Percentiles rank a stretch among this genome's conserved stretches.
Conservation (phyloP, 2,329 filamentous ascomycete species). For the Epichloe aotearoae region DNA sequence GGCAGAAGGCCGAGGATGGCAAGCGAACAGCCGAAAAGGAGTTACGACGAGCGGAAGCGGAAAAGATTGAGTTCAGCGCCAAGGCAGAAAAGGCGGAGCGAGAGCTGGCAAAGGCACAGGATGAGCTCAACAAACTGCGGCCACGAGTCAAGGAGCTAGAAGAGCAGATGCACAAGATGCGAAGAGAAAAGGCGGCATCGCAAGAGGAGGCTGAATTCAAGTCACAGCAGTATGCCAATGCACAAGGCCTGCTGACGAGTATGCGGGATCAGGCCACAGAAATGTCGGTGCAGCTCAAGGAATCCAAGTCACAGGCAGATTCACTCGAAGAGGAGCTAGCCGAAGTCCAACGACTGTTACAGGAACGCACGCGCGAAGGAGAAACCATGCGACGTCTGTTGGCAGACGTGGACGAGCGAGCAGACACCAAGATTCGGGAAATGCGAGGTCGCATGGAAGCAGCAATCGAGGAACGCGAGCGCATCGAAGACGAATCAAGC, state of each 20-base stretch:
- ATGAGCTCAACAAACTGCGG: slow-evolving; percentile 57
- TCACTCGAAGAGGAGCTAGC: slow-evolving; percentile 83
- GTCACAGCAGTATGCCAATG: slow-evolving; percentile 70
- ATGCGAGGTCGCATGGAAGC: slow-evolving; percentile 81
- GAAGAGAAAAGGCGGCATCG: slow-evolving; percentile 51
- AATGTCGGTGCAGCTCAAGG: slow-evolving; percentile 81
- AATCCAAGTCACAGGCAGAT: slow-evolving; percentile 69
- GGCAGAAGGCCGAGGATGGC: slow-evolving; percentile 66
- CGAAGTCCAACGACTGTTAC: slow-evolving; percentile 75
- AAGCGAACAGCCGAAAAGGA: slow-evolving; percentile 63
- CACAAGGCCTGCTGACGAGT: slow-evolving; percentile 73
- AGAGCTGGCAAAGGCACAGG: slow-evolving; percentile 59
- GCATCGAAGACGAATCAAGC: slow-evolving; percentile 80
- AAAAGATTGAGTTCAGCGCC: slow-evolving; percentile 66
- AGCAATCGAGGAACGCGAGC: slow-evolving; percentile 86
- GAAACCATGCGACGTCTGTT: slow-evolving; percentile 90
- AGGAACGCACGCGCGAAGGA: slow-evolving; percentile 77
- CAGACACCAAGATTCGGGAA: slow-evolving; percentile 71
- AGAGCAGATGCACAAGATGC: slow-evolving; percentile 55
- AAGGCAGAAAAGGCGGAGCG: slow-evolving; percentile 55
- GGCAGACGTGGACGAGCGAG: slow-evolving; percentile 70
- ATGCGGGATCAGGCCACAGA: slow-evolving; percentile 91
- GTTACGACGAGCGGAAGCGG: slow-evolving; percentile 61
- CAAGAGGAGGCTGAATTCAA: slow-evolving; percentile 76
- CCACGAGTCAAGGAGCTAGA: slow-evolving; percentile 54